Evolutionary conservation across 257 asterid genomes (phyloP).

Genomic region (Nemophila menziesii): DNA sequence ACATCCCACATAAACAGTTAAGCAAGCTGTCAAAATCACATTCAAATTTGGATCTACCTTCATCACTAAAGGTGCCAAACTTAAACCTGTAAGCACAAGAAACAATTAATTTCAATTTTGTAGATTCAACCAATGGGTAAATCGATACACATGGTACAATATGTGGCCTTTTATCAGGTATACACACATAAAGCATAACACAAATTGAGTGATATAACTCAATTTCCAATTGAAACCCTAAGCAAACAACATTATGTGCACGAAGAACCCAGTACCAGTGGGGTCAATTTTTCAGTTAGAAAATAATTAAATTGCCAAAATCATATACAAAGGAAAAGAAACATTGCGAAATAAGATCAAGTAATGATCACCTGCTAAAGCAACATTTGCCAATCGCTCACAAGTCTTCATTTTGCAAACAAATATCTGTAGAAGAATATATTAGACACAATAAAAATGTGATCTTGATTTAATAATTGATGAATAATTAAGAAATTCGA

Average conservation of each 20-base stretch:
- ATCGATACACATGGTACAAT: background rate
- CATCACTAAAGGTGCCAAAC: conserved; percentile 80
- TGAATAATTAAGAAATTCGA: too few species aligned
- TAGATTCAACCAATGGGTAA: background rate
- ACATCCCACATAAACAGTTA: conserved; percentile 84
- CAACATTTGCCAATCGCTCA: conserved; percentile 35
- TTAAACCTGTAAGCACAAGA: conserved; percentile 45
- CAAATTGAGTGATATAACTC: background rate
- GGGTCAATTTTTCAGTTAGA: background rate
- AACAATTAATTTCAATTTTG: too few species aligned
- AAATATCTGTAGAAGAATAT: background rate
- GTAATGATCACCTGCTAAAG: conserved; percentile 21
- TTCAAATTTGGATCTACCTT: conserved; percentile 85
- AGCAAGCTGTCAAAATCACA: conserved; percentile 80
- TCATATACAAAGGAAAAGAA: background rate
- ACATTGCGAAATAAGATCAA: background rate
- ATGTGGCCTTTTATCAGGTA: background rate
- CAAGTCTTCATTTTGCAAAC: conserved; percentile 18
- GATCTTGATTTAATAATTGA: background rate
- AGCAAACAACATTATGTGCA: background rate
- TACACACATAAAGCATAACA: background rate
- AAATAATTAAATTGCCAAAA: background rate
- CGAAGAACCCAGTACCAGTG: too few species aligned
- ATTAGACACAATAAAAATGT: background rate
- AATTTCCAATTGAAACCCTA: background rate